Conservation (phyloP, 2,329 filamentous ascomycete genomes). For the Lasiodiplodia sp. region DNA sequence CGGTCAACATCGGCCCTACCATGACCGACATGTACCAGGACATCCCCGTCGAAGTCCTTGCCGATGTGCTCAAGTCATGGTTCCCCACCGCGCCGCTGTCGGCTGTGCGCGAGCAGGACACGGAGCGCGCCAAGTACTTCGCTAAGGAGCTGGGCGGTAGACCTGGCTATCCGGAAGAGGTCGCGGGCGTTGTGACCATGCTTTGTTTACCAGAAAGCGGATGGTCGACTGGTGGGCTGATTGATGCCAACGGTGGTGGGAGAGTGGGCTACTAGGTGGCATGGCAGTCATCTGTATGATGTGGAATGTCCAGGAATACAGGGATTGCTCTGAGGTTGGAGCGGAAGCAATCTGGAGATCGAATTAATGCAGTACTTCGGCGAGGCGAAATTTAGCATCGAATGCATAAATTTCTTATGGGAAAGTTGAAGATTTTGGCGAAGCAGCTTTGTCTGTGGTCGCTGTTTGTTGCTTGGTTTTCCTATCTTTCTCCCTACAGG, state of each 20-base stretch:
- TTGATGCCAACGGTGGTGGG: slow-evolving; percentile 27
- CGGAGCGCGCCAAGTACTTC: slow-evolving; percentile 5
- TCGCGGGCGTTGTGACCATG: slow-evolving; percentile 21
- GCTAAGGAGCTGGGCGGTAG: slow-evolving; percentile 20
- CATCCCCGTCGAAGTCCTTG: slow-evolving; percentile 7
- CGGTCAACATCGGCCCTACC: slow-evolving; percentile 30
- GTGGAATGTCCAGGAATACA: background rate
- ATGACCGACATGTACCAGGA: slow-evolving; percentile 31
- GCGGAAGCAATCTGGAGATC: background rate
- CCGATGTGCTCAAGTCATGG: slow-evolving; percentile 15
- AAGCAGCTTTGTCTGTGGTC: background rate
- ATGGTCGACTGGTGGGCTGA: slow-evolving; percentile 26
- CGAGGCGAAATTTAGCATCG: background rate
- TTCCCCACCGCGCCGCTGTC: slow-evolving; percentile 11
- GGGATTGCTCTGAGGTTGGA: too few species aligned
- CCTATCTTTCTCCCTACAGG: too few species aligned
- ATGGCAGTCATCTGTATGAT: background rate
- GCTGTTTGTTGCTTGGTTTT: too few species aligned
- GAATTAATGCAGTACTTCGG: too few species aligned
- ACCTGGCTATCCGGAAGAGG: slow-evolving; percentile 26
- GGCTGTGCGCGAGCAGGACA: background rate
- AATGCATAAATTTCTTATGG: background rate
- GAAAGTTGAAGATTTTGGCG: background rate
- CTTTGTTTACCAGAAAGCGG: slow-evolving; percentile 12
- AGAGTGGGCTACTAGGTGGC: slow-evolving; percentile 15